phyloP scores from a whole-genome alignment of 2,329 filamentous ascomycete genomes.

The Madurella fahalii region DNA sequence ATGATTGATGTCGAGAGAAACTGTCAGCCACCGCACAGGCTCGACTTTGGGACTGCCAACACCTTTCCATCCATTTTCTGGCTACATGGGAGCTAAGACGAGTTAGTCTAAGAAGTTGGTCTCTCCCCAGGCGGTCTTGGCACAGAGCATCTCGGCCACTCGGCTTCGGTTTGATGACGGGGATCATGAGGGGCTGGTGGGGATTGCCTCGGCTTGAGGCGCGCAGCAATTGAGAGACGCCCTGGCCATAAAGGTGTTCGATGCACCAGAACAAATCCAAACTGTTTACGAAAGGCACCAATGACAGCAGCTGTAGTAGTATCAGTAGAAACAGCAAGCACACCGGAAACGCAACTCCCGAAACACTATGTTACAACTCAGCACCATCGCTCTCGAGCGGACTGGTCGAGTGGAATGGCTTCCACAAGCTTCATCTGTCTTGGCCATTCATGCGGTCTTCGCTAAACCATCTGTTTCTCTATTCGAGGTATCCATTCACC shows the following conservation, averaged over 20 bases:
- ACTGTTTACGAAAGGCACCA: neutral
- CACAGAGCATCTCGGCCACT: neutral
- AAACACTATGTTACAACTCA: neutral
- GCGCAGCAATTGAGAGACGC: neutral
- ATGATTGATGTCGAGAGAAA: neutral
- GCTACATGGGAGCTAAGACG: no score
- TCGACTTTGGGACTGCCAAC: no score
- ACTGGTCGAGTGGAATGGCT: neutral
- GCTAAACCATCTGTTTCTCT: neutral
- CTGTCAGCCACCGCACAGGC: no score
- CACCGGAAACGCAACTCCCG: neutral
- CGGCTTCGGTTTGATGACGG: no score
- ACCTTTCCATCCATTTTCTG: no score
- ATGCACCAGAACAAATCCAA: neutral
- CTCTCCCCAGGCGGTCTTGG: neutral
- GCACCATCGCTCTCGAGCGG: neutral
- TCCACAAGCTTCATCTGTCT: neutral
- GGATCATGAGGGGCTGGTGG: neutral
- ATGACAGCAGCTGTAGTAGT: neutral
- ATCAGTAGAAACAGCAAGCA: neutral
- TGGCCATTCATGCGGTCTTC: neutral
- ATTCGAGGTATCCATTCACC: conserved; percentile 5
- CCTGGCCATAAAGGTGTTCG: neutral
- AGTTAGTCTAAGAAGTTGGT: no score
- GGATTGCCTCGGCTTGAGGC: conserved; percentile 6